phyloP scores from a whole-genome alignment of 768 basidiomycete genomes.

The Pulveroboletus sp. region DNA sequence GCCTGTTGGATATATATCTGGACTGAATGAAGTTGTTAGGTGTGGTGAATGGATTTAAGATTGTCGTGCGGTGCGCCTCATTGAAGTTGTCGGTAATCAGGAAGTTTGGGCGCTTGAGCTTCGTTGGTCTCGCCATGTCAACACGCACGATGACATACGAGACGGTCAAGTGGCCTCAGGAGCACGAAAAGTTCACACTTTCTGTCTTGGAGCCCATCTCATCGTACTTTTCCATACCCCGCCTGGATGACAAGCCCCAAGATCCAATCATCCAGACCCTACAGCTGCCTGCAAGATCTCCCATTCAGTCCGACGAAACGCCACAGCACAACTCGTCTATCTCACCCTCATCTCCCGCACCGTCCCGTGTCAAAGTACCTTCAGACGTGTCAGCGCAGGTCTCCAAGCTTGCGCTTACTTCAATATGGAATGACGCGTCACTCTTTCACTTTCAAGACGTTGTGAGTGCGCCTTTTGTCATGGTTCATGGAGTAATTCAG shows the following conservation, averaged over 20 bases:
- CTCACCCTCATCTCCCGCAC: background rate
- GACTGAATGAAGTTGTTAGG: too few species aligned
- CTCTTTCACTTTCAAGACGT: slow-evolving; percentile 1
- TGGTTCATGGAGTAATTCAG: slow-evolving; percentile 2
- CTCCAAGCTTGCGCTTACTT: background rate
- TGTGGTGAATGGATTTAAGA: too few species aligned
- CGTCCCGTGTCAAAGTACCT: background rate
- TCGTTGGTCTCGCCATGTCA: background rate
- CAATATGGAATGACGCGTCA: slow-evolving; percentile 20
- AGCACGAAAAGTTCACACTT: slow-evolving; percentile 17
- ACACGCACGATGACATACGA: slow-evolving; percentile 2
- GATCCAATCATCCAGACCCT: slow-evolving; percentile 69
- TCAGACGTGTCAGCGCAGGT: background rate
- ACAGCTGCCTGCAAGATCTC: slow-evolving; percentile 29
- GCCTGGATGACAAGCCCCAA: slow-evolving; percentile 66
- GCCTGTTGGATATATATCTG: too few species aligned
- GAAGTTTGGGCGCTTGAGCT: background rate
- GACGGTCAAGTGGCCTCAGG: slow-evolving; percentile 10
- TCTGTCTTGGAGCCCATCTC: slow-evolving; percentile 36
- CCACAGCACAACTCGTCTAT: background rate
- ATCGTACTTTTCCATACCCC: slow-evolving; percentile 57
- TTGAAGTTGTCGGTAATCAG: background rate
- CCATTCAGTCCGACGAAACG: background rate
- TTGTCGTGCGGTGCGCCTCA: too few species aligned
- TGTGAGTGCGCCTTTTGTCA: slow-evolving; percentile 13